Percentiles rank a stretch among this genome's conserved stretches.
phyloP scores from a whole-genome alignment of 768 basidiomycete genomes.

The Filobasidium wieringae region DNA sequence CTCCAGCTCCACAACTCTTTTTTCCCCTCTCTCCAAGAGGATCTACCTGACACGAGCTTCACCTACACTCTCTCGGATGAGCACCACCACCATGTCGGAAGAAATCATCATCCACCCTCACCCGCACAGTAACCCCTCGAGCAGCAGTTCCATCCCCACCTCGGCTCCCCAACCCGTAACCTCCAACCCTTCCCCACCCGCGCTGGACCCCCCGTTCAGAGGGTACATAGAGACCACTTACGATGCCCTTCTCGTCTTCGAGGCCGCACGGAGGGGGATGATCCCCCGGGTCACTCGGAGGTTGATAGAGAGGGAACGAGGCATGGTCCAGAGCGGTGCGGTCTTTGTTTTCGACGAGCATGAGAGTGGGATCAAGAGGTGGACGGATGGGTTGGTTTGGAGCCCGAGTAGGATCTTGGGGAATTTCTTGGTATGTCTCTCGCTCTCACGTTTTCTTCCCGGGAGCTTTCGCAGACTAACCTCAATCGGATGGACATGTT shows the following conservation, averaged over 20 bases:
- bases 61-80: too few species aligned
- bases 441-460: too few species aligned
- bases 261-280: constrained; percentile 77
- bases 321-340: constrained; percentile 82
- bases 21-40: too few species aligned
- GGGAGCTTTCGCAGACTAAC: too few species aligned
- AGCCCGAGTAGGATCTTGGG: constrained; percentile 82
- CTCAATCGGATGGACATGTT: too few species aligned
- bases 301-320: constrained; percentile 80
- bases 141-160: not conserved
- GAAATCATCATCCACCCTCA: not conserved
- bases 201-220: constrained; percentile 67
- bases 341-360: constrained; percentile 97
- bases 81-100: too few species aligned
- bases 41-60: too few species aligned
- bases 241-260: constrained; percentile 91
- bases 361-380: constrained; percentile 91
- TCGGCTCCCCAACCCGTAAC: not conserved
- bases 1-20: too few species aligned
- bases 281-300: constrained; percentile 86
- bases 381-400: constrained; percentile 96
- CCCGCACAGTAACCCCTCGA: not conserved
- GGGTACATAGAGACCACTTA: constrained; percentile 93
- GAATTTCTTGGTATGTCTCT: constrained; percentile 71
- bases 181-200: constrained; percentile 17